Conservation (phyloP, 345 rosid species). For the Atalantia buxifolia region DNA sequence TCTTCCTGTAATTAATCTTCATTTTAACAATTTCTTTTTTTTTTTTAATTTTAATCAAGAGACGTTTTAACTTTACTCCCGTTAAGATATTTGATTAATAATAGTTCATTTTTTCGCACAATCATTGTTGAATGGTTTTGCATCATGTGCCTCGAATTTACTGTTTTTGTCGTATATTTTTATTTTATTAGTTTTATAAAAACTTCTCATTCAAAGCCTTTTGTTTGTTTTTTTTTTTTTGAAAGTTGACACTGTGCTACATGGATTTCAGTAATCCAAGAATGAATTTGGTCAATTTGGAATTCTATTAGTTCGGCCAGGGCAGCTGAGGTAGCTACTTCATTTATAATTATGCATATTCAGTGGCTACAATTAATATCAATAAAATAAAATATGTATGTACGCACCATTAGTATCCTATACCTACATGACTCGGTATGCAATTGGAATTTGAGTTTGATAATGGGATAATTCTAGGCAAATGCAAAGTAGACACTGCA, state of each 20-base stretch:
- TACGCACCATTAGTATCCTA: background rate
- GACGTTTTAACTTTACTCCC: background rate
- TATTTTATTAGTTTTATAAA: no score
- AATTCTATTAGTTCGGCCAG: background rate
- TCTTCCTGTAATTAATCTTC: background rate
- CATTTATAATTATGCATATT: background rate
- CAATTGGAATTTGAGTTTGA: background rate
- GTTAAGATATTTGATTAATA: background rate
- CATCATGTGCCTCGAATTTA: no score
- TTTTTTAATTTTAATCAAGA: background rate
- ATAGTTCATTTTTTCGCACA: background rate
- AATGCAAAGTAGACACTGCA: constrained; percentile 13
- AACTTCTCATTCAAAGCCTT: background rate
- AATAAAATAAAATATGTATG: background rate
- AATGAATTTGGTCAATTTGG: constrained; percentile 3
- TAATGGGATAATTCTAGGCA: constrained; percentile 1
- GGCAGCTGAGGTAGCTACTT: background rate
- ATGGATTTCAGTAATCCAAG: background rate
- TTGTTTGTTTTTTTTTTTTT: no score
- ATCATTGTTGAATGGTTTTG: background rate
- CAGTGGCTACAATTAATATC: background rate
- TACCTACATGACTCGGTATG: constrained; percentile 10
- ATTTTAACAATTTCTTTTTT: background rate
- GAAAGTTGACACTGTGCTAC: no score
- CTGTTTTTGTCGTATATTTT: no score